Evolutionary conservation across 2,329 filamentous ascomycete genomes (phyloP).

Genomic region (Achaetomium macrosporum): DNA sequence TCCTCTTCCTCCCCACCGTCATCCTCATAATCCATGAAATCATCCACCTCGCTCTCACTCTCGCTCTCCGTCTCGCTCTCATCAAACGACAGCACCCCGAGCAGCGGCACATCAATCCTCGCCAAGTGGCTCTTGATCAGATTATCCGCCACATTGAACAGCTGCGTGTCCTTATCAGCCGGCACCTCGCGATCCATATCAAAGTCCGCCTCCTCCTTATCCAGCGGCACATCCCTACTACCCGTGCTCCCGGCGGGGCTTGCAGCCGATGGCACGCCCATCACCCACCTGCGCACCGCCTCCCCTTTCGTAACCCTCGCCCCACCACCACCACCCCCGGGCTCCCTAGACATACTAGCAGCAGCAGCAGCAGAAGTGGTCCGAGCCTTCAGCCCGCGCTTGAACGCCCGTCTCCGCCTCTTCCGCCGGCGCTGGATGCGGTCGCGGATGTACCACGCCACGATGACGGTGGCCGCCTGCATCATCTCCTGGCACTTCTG

Average conservation of each 20-base stretch:
- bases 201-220: slow-evolving; percentile 37
- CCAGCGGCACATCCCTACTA: slow-evolving; percentile 20
- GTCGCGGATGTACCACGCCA: slow-evolving; percentile 46
- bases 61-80: slow-evolving; percentile 38
- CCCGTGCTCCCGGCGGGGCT: too few species aligned
- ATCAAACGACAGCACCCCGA: slow-evolving; percentile 41
- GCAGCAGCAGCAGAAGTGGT: slow-evolving; percentile 14
- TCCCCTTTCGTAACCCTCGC: slow-evolving; percentile 34
- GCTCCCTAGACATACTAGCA: background rate
- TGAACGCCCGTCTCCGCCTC: slow-evolving; percentile 38
- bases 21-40: slow-evolving; percentile 27
- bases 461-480: slow-evolving; percentile 44
- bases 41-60: slow-evolving; percentile 31
- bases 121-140: slow-evolving; percentile 44
- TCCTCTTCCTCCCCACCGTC: slow-evolving; percentile 25
- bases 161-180: slow-evolving; percentile 38
- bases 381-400: slow-evolving; percentile 34
- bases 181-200: slow-evolving; percentile 36
- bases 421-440: slow-evolving; percentile 39
- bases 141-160: slow-evolving; percentile 41
- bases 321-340: background rate
- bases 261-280: slow-evolving; percentile 21
- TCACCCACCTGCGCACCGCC: slow-evolving; percentile 39
- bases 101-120: slow-evolving; percentile 40
- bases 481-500: slow-evolving; percentile 45